Percentiles rank a stretch among this genome's conserved stretches.
These are phyloP conservation scores for Penicillium paneum DNA, from an alignment of 2,329 filamentous ascomycete genomes.

Conservation along the genomic window DNA sequence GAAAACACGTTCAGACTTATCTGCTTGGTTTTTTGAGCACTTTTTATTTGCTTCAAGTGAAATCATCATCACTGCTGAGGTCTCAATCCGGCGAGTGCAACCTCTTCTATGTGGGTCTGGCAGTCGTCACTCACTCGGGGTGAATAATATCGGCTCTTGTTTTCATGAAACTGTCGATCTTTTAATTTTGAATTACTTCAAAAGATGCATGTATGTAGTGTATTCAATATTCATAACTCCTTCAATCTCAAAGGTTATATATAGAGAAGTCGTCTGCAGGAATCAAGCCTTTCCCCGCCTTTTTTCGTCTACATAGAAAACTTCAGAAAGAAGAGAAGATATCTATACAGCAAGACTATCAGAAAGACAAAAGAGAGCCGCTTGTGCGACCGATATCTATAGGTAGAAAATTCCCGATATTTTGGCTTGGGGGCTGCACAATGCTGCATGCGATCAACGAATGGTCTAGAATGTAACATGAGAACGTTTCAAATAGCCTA, in stretches of 20 bases:
- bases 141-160: not conserved
- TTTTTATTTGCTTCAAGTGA: not conserved
- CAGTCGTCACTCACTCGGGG: conserved; percentile 2
- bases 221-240: not conserved
- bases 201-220: too few relatives aligned
- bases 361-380: too few relatives aligned
- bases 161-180: not conserved
- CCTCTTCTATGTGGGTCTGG: conserved; percentile 4
- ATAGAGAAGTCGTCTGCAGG: too few relatives aligned
- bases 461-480: not conserved
- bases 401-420: not conserved
- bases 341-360: too few relatives aligned
- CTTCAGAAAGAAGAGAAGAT: too few relatives aligned
- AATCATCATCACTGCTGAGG: not conserved
- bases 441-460: not conserved
- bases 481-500: not conserved
- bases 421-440: not conserved
- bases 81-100: conserved; percentile 2
- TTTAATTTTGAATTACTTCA: not conserved
- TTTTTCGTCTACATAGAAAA: too few relatives aligned
- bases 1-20: not conserved
- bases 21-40: not conserved
- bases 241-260: too few relatives aligned
- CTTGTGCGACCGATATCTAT: too few relatives aligned
- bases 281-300: too few relatives aligned